Evolutionary conservation across 2,329 filamentous ascomycete genomes (phyloP), one percentile per base, ranked within the genome.

Genomic region (Stagonosporopsis rhizophila): DNA sequence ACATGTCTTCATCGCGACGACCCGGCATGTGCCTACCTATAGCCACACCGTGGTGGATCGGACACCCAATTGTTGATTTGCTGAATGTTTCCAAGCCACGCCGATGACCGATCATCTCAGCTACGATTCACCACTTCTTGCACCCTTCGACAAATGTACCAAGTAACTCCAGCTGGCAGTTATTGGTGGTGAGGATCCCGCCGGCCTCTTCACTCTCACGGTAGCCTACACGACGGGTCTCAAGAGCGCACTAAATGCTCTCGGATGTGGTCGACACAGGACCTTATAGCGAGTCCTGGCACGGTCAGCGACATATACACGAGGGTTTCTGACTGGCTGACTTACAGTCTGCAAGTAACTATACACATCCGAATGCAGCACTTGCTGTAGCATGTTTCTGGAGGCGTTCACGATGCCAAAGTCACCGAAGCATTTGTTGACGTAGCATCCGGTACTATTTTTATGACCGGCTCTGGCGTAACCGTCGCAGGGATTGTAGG

Each of bases 341-440:
- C 34, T 44, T 49, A 49, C 44, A 3, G 12, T 54, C 19, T 38
- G 44, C n/a, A 49, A 8, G 32, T 42, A 30, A 6, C 12, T 6
- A 11, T 25, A 37, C 19, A 51, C 30, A 0, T 38, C 41, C 3
- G 23, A 6, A 20, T 56, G 47, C 2, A 12, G 28, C 8, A 37
- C 12, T 8, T 41, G 27, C 35, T 42, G 9, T 4, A 56, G 35
- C 17, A 28, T 20, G 3, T 12, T 8, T 17, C 28, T 14, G 12
- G 22, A 28, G 5, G 32, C 12, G 6, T n/a, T 37, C 3, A 50
- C n/a, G 4, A 50, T 19, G 5, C 47, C 42, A n/a, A 51, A 51
- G 11, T 51, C 47, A 6, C 38, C 47, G 15, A 51, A 20, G 27
- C 47, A 56, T 27, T n/a, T 14, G 3, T 45, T 28, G 22, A 27